Evolutionary conservation across 2,329 filamentous ascomycete species (phyloP), one percentile per base, ranked within the genome.

Genomic region (Talaromyces amestolkiae): DNA sequence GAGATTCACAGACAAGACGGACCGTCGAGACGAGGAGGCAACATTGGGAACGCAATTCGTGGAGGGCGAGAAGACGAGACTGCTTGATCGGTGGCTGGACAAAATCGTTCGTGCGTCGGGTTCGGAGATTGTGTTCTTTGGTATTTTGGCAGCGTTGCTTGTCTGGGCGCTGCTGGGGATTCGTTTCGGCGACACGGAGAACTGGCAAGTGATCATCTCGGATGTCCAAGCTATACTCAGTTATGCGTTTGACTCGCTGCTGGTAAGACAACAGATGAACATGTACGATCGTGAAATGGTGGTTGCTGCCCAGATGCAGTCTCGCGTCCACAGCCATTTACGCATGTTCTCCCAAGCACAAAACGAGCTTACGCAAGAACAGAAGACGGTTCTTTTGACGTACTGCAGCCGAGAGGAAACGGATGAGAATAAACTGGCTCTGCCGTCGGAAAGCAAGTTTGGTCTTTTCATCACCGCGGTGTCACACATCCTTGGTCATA

Each of bases 141-240:
- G 75, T 33, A 78, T 78, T 54, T 33, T 80, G 3, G 65, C 69
- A 1, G 71, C 76, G 0, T 68, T 76, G 15, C 58, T 75, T 1
- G 58, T 61, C 0, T 76, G 74, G 73, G 73, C 70, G 5, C 67
- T 76, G 54, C 51, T 74, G 10, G 73, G 73, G 0, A 73, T 75
- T 65, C 68, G 24, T 5, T 76, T 69, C 51, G 69, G 70, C 8
- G 47, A 67, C 2, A 66, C 66, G 6, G 67, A 68, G 10, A 65
- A 63, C 37, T 77, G 75, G 74, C 67, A 72, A 33, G 70, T 74
- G 13, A 61, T 66, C 1, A 75, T 77, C 33, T 75, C 72, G 6
- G 74, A 77, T 63, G 69, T 70, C 0, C 74, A 76, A 60, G 74
- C 75, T 9, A 74, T 77, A 33, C 31, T 76, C 19, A 73, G 72